A percentile compares a stretch with the other conserved stretches of the same genome.
phyloP scores from a whole-genome alignment of 2,329 filamentous ascomycete genomes.

The Stachybotrys echinatus region DNA sequence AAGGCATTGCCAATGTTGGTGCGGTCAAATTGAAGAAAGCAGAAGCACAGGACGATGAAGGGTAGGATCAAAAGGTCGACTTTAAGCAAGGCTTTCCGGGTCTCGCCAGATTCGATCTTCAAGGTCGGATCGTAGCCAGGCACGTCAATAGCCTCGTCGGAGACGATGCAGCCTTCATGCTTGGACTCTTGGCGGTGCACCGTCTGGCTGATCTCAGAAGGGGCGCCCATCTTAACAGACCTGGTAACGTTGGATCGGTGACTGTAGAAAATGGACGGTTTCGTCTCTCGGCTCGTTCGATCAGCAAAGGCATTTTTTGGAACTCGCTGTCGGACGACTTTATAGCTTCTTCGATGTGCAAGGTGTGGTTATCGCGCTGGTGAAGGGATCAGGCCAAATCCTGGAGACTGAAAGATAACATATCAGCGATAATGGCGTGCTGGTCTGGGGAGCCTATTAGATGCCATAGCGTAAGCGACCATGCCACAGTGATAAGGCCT shows the following conservation, averaged over 20 bases:
- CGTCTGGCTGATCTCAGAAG: constrained; percentile 7
- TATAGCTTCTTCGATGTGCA: background rate
- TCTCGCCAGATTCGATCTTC: constrained; percentile 6
- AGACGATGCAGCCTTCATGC: constrained; percentile 6
- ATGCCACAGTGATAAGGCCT: constrained; percentile 1
- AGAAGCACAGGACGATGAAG: constrained; percentile 23
- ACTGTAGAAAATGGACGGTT: background rate
- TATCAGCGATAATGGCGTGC: constrained; percentile 18
- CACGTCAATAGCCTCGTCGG: constrained; percentile 11
- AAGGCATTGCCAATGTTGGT: constrained; percentile 44
- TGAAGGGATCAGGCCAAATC: background rate
- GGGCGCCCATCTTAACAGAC: constrained; percentile 6
- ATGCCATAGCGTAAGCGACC: constrained; percentile 2
- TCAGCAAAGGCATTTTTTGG: background rate
- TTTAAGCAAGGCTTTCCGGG: constrained; percentile 12
- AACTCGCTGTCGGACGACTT: background rate
- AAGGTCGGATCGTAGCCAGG: constrained; percentile 17
- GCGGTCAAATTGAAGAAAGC: constrained; percentile 25
- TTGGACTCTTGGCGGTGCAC: constrained; percentile 3
- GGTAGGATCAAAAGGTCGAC: constrained; percentile 21
- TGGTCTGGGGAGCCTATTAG: constrained; percentile 10
- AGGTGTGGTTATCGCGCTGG: background rate
- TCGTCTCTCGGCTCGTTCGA: background rate
- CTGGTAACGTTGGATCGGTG: background rate
- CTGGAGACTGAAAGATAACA: constrained; percentile 13